Percentiles rank a stretch among this genome's conserved stretches.
Evolutionary conservation across 495 filamentous ascomycete genomes (phyloP).

Genomic region (Penicillium parvum): DNA sequence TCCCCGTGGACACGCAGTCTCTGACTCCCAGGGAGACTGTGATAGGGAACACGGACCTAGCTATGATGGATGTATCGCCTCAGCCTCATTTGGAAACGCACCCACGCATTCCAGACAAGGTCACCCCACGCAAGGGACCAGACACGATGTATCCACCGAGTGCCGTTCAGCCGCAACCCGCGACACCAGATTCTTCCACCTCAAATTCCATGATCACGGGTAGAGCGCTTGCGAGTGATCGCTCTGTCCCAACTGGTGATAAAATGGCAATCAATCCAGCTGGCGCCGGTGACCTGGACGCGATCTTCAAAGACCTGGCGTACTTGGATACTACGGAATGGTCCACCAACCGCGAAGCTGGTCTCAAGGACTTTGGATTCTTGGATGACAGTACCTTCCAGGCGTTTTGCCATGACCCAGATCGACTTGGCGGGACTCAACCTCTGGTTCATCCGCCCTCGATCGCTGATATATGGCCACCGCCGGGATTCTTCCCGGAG

Average conservation of each 20-base stretch:
- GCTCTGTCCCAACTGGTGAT: slow-evolving; percentile 15
- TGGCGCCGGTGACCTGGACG: slow-evolving; percentile 44
- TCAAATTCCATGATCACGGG: slow-evolving; percentile 23
- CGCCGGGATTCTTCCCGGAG: slow-evolving; percentile 45
- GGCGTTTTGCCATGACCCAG: slow-evolving; percentile 51
- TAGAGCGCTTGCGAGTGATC: slow-evolving; percentile 13
- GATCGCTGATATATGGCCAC: slow-evolving; percentile 47
- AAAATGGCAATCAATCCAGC: slow-evolving; percentile 11
- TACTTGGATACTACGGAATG: slow-evolving; percentile 57
- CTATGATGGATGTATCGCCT: slow-evolving; percentile 22
- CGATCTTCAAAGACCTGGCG: slow-evolving; percentile 60
- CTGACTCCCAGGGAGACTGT: slow-evolving; percentile 36
- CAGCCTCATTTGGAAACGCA: too few species aligned
- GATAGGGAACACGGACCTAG: slow-evolving; percentile 31
- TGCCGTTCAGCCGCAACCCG: slow-evolving; percentile 24
- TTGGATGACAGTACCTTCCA: slow-evolving; percentile 51
- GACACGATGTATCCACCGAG: slow-evolving; percentile 22
- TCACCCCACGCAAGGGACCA: slow-evolving; percentile 25
- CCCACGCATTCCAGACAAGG: slow-evolving; percentile 18
- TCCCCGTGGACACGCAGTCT: slow-evolving; percentile 35
- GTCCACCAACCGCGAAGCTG: slow-evolving; percentile 48
- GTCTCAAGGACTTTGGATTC: slow-evolving; percentile 58
- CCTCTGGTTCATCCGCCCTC: slow-evolving; percentile 42
- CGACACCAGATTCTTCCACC: slow-evolving; percentile 28
- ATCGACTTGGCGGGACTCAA: slow-evolving; percentile 40